Evolutionary conservation across 2,329 filamentous ascomycete genomes (phyloP), one percentile per base, ranked within the genome.

Genomic region (Magnaporthiopsis rhizophila): DNA sequence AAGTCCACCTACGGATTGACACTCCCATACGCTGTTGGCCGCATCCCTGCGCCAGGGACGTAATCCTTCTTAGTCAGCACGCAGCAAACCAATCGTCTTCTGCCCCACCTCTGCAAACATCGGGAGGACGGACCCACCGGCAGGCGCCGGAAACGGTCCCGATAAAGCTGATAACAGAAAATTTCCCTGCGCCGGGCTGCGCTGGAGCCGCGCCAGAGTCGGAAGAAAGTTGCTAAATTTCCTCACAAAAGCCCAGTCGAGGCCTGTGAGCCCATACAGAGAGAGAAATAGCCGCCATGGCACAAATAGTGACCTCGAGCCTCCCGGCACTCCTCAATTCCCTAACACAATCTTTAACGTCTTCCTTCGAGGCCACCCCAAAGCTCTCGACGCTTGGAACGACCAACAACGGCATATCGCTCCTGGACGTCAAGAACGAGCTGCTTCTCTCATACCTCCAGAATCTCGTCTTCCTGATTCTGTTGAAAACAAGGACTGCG

Each of bases 391-490:
- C 80, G 18, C 84, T 96, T 66, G 79, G 89, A 61, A 86, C 90
- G n/a, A 89, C 90, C 1, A 83, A 88, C 68, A 87, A 97, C 71
- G 94, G 95, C 72, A 95, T 99, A 65, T 97, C 95, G 0, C 86
- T 99, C 0, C 88, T 99, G 71, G 92, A 98, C 73, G 87, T 91
- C 68, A 99, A 99, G 79, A 98, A 96, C 77, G 95, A 99, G 74
- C 83, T 99, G n/a, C 87, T 99, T 24, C 87, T 99, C 56, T 94
- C 94, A 4, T 99, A 99, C 76, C 82, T 99, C 0, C 94, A 99
- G 72, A 96, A 97, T 71, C 86, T 98, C 4, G 91, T 95, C 59
- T 96, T 96, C 70, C 80, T 97, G 57, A 89, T 96, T 59, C 80
- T 97, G 1, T 77, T 96, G 53, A 94, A 96, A 72, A 76, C 98